Conservation (phyloP, 1,284 basidiomycete species). For the Ganoderma multipileum region DNA sequence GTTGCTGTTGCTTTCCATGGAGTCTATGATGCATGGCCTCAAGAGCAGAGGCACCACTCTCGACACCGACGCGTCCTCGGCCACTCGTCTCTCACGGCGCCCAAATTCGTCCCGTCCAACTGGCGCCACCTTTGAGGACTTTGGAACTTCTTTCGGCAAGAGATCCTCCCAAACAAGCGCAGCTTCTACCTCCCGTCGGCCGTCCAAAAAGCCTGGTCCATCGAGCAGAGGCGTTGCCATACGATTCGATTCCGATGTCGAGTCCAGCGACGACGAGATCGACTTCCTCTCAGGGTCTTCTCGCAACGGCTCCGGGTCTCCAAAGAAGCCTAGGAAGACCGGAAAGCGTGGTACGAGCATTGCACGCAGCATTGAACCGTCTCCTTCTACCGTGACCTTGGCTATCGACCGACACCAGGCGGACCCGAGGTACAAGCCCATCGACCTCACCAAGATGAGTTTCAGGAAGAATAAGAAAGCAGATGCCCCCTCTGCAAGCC, state of each 20-base stretch:
- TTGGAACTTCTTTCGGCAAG: slow-evolving; percentile 32
- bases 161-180: slow-evolving; percentile 11
- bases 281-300: slow-evolving; percentile 29
- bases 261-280: slow-evolving; percentile 31
- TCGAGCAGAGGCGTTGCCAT: slow-evolving; percentile 16
- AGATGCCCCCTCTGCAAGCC: background rate
- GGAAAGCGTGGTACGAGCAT: background rate
- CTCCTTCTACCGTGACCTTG: slow-evolving; percentile 17
- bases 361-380: slow-evolving; percentile 14
- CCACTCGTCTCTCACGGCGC: slow-evolving; percentile 25
- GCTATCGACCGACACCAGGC: slow-evolving; percentile 32
- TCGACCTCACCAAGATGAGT: slow-evolving; percentile 29
- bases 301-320: slow-evolving; percentile 21
- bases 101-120: slow-evolving; percentile 14
- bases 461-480: slow-evolving; percentile 24
- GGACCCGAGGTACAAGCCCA: slow-evolving; percentile 21
- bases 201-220: background rate
- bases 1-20: slow-evolving; percentile 9
- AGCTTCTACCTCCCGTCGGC: slow-evolving; percentile 5
- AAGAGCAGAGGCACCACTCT: slow-evolving; percentile 22
- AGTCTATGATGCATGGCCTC: slow-evolving; percentile 9
- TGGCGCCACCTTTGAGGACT: slow-evolving; percentile 28
- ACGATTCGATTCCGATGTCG: slow-evolving; percentile 5
- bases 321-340: slow-evolving; percentile 14
- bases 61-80: slow-evolving; percentile 28